Conservation (phyloP, 176 grass and related monocot genomes). For the Zea luxurians region DNA sequence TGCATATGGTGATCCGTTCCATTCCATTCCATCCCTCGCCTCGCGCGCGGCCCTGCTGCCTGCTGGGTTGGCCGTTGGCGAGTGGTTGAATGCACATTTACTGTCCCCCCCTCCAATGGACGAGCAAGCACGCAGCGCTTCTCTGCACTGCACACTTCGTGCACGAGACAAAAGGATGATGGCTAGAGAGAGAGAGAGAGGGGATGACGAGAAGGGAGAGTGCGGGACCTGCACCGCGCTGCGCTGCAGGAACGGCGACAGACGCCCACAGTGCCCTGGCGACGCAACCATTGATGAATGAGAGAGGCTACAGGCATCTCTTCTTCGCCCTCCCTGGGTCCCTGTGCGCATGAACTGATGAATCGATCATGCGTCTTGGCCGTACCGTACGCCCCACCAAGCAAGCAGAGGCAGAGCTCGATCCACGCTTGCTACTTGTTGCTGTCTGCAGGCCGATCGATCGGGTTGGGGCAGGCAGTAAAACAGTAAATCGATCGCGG, state of each 20-base stretch:
- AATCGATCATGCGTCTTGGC: conserved; percentile 21
- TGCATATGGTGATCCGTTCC: background rate
- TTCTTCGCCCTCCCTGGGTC: background rate
- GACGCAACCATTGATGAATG: conserved; percentile 33
- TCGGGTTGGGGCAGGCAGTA: background rate
- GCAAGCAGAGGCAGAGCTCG: background rate
- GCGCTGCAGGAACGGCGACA: background rate
- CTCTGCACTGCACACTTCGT: background rate
- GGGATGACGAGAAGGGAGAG: background rate
- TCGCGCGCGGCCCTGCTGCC: background rate
- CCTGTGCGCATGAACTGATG: conserved; percentile 20
- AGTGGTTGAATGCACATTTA: conserved; percentile 56
- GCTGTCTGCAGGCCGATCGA: background rate
- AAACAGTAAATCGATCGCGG: conserved; percentile 17
- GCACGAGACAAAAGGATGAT: conserved; percentile 4
- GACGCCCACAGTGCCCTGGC: conserved; percentile 29
- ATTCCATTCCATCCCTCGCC: too few species aligned
- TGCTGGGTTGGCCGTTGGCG: conserved; percentile 42
- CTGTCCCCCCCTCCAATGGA: conserved; percentile 30
- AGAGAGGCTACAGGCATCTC: conserved; percentile 6
- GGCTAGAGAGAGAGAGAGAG: background rate
- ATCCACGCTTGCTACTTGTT: background rate
- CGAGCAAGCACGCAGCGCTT: conserved; percentile 22
- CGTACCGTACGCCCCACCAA: conserved; percentile 3
- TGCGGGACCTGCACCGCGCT: background rate